Evolutionary conservation across 1,139 yeast species (phyloP).

Genomic region (Magnusiomyces suaveolens): DNA sequence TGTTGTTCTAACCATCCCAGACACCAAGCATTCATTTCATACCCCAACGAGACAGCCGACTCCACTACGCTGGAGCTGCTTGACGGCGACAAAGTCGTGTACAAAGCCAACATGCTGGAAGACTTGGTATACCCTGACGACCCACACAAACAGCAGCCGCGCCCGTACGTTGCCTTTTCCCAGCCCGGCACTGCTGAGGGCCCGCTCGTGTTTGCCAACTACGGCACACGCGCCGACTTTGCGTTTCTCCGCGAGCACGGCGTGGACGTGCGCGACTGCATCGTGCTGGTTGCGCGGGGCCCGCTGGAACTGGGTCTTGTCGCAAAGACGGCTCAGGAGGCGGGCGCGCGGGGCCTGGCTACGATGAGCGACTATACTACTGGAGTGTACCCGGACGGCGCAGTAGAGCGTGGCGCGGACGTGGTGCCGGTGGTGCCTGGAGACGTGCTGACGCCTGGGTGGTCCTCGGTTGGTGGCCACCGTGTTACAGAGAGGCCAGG

Average conservation of each 20-base stretch:
- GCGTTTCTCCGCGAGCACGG: conserved; percentile 36
- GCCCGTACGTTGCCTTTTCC: conserved; percentile 61
- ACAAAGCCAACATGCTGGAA: conserved; percentile 24
- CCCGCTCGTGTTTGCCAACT: conserved; percentile 48
- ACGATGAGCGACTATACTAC: conserved; percentile 41
- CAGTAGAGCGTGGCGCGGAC: conserved; percentile 54
- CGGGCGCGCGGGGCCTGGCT: conserved; percentile 47
- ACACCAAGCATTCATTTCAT: conserved; percentile 50
- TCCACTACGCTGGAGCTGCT: conserved; percentile 21
- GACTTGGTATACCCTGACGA: conserved; percentile 20
- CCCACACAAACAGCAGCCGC: conserved; percentile 20
- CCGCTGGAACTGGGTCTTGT: conserved; percentile 43
- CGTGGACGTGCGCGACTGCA: conserved; percentile 34
- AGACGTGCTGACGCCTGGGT: conserved; percentile 71
- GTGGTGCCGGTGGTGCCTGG: conserved; percentile 66
- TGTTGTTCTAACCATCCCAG: neutral
- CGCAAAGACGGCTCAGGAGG: conserved; percentile 41
- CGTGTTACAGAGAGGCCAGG: conserved; percentile 36
- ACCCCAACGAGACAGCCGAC: conserved; percentile 34
- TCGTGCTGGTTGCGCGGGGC: conserved; percentile 59
- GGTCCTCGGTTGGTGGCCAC: conserved; percentile 41
- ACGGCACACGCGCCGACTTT: conserved; percentile 55
- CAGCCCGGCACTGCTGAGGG: conserved; percentile 50
- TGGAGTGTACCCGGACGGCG: conserved; percentile 24
- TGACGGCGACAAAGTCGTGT: conserved; percentile 22